Evolutionary conservation across 768 basidiomycete species (phyloP).

Genomic region (Hypsizygus marmoreus): DNA sequence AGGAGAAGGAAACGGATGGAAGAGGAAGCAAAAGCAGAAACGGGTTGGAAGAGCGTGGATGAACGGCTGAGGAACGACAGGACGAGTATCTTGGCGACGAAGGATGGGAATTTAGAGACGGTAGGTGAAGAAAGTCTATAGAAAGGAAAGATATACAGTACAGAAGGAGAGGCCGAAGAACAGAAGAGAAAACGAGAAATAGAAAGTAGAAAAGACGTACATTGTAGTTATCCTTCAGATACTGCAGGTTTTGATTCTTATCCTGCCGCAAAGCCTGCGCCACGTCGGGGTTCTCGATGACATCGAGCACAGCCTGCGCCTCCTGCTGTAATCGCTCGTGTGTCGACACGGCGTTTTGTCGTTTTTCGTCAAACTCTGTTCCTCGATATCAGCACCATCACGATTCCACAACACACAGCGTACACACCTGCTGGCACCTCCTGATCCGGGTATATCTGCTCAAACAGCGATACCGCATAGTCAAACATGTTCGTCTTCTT

Average conservation of each 20-base stretch:
- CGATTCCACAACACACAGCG: not conserved
- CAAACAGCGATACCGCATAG: slow-evolving; percentile 79
- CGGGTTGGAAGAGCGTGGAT: too few relatives aligned
- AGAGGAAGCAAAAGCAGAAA: too few relatives aligned
- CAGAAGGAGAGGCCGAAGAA: slow-evolving; percentile 5
- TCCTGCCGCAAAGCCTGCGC: slow-evolving; percentile 92
- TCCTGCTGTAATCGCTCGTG: slow-evolving; percentile 84
- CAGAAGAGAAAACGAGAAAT: too few relatives aligned
- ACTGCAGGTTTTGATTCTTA: slow-evolving; percentile 92
- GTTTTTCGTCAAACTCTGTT: slow-evolving; percentile 82
- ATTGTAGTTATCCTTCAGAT: slow-evolving; percentile 87
- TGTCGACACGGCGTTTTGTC: slow-evolving; percentile 77
- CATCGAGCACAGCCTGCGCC: slow-evolving; percentile 89
- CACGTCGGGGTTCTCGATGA: slow-evolving; percentile 95
- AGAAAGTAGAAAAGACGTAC: too few relatives aligned
- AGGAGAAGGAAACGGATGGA: too few relatives aligned
- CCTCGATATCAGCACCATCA: not conserved
- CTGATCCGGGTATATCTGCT: slow-evolving; percentile 73
- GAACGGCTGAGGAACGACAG: too few relatives aligned
- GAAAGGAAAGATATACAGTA: too few relatives aligned
- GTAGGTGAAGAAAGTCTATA: too few relatives aligned
- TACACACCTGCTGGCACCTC: slow-evolving; percentile 66
- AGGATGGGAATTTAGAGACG: too few relatives aligned
- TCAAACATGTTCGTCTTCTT: slow-evolving; percentile 98
- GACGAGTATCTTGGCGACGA: too few relatives aligned